Base-by-base conservation (phyloP, 495 filamentous ascomycete species). In the Tricharina praecox region DNA sequence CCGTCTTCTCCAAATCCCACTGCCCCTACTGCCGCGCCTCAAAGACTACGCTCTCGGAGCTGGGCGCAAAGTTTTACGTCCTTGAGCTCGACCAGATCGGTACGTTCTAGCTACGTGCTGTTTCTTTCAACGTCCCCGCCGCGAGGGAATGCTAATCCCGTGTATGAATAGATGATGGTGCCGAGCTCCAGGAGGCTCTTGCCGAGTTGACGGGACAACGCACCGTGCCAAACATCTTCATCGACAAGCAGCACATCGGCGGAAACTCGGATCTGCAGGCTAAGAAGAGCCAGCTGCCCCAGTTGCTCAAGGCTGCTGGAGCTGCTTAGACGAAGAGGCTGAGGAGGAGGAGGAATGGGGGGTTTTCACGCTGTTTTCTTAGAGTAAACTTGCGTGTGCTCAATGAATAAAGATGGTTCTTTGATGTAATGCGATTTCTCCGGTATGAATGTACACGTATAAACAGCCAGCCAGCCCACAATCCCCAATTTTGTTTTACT, bases 171-270 rank as follows among this genome's bases (percentile, higher is more conserved):
- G 78, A 76, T 40, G 86, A 95, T 64, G 88, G 90, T 48, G 52
- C 64, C 45, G 88, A 70, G 4, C 76, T 99, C 63, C 90, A 99
- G 67, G 66, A 70, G 50, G 87, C 88, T 15, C 79, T 99, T 49
- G 54, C 67, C 30, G 77, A 92, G 56, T 76, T 96, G 53, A 82
- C 76, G 34, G 65, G 68, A 56, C 92, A 99, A 71, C 67, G 75
- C 56, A 86, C 80, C 50, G 90, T 99, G 5, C 90, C 90, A 46
- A 95, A 93, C 67, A 82, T 95, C 68, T 99, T 79, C 70, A 95
- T 99, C 68, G 64, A 65, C 53, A 63, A 86, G 70, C 64, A 85
- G 64, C 90, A 95, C 66, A 90, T 99, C 62, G 88, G 90, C 32
- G 90, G 90, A 41, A 95, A 96, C 74, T 93, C 85, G 4, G 92